Evolutionary conservation across 306 rosid genomes (phyloP), one percentile per base, ranked within the genome.

Genomic region (Prunus dulcis): DNA sequence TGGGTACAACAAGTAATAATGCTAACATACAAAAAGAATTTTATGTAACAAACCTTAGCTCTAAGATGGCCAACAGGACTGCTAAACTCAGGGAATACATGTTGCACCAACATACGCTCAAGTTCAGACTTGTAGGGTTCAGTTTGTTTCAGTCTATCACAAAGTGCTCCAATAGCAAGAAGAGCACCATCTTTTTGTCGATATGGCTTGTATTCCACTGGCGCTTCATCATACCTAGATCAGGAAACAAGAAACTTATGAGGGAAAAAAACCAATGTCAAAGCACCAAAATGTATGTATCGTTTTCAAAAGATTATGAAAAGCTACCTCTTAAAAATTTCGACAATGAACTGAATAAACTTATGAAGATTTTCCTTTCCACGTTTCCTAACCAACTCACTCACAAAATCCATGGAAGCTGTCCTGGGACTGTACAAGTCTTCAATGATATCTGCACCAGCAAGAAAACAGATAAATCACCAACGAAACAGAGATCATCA

Each of bases 161-260:
- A 94, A 73, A 94, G 96, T 47, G 98, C 94, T 73, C 98, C 98
- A 67, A 94, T 90, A 64, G 97, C 98, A 85, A 94, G 98, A 67
- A 94, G 97, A 28, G 98, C 97, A 43, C 98, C 98, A 82, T 94
- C 98, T 79, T 94, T 94, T 88, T 91, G 94, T 65, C 97, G 88
- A 57, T 94, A 94, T 32, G 93, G 94, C 78, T 94, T 94, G 85
- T 76, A 83, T 81, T 89, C 97, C 73, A 63, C 46, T 34, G 93
- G 79, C 69, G 96, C 85, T 86, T 89, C 97, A 75, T 89, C 98
- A 73, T 94, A 91, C 83, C 98, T 94, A 80, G 67, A 79, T 77
- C 63, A 78, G 46, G 30, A 68, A 72, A 67, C 60, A 58, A 38
- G 67, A 55, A 67, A 2, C 15, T 63, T 28, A 30, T 28, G 67